Conservation (phyloP, 2,329 filamentous ascomycete species). For the Beauveria scarabaeidicola region DNA sequence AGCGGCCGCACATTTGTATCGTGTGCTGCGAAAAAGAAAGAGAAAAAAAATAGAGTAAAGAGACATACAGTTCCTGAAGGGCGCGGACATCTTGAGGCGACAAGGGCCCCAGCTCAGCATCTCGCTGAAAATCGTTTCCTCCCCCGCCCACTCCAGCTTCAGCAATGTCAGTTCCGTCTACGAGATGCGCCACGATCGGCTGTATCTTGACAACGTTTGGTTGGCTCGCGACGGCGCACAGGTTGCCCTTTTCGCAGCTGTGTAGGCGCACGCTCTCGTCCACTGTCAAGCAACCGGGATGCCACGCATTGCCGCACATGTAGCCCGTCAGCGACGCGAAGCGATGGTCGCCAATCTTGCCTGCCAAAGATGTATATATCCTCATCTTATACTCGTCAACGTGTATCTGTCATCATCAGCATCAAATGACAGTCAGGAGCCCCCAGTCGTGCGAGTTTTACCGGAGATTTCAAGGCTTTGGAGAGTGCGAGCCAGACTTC, state of each 20-base stretch:
- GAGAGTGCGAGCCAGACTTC: slow-evolving; percentile 83
- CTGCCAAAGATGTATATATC: slow-evolving; percentile 57
- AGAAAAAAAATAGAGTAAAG: no score
- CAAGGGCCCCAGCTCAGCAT: slow-evolving; percentile 55
- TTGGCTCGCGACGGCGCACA: slow-evolving; percentile 42
- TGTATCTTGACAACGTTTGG: slow-evolving; percentile 62
- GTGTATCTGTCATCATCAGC: slow-evolving; percentile 49
- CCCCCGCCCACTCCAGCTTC: slow-evolving; percentile 77
- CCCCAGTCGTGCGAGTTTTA: slow-evolving; percentile 21
- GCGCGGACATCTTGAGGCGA: slow-evolving; percentile 44
- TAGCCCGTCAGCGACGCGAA: slow-evolving; percentile 61
- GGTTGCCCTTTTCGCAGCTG: slow-evolving; percentile 71
- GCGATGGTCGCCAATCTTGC: slow-evolving; percentile 32
- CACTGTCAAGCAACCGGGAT: slow-evolving; percentile 63
- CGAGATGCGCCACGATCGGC: slow-evolving; percentile 62
- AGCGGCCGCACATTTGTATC: background rate
- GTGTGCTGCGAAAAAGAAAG: background rate
- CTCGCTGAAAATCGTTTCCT: slow-evolving; percentile 61
- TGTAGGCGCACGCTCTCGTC: slow-evolving; percentile 60
- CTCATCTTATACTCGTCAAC: slow-evolving; percentile 72
- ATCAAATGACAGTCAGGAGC: background rate
- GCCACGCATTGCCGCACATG: slow-evolving; percentile 60
- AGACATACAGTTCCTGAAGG: slow-evolving; percentile 32
- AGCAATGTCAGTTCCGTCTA: slow-evolving; percentile 52
- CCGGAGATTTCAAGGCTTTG: slow-evolving; percentile 56